phyloP scores from a whole-genome alignment of 345 rosid genomes.

The Citrus maxima region DNA sequence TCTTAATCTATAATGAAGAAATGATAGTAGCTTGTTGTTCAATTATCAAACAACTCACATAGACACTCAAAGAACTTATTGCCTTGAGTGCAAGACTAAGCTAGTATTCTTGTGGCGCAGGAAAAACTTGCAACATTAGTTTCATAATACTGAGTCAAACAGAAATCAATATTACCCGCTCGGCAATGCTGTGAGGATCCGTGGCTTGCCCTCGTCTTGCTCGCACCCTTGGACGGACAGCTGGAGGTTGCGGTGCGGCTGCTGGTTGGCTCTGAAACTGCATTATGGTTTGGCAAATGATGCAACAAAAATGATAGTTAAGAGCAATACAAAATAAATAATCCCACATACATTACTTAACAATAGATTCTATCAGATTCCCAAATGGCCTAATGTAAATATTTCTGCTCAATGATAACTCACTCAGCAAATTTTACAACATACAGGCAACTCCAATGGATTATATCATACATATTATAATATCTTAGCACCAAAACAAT shows the following conservation, averaged over 20 bases:
- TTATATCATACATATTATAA: too few species aligned
- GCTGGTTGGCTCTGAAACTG: slow-evolving; percentile 40
- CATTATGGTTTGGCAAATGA: slow-evolving; percentile 1
- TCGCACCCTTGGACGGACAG: slow-evolving; percentile 53
- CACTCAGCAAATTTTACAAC: too few species aligned
- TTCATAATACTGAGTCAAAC: not conserved
- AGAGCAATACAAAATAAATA: not conserved
- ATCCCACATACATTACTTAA: not conserved
- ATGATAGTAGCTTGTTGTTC: too few species aligned
- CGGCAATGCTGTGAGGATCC: slow-evolving; percentile 68
- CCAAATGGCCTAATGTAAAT: not conserved
- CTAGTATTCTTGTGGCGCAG: not conserved
- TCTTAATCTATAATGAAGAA: too few species aligned
- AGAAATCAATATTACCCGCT: slow-evolving; percentile 42
- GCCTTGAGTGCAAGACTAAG: not conserved
- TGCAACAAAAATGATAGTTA: not conserved
- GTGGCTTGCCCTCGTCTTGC: slow-evolving; percentile 71
- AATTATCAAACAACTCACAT: not conserved
- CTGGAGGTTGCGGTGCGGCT: slow-evolving; percentile 40
- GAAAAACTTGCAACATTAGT: not conserved
- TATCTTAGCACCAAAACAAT: too few species aligned
- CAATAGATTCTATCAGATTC: not conserved
- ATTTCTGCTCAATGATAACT: not conserved
- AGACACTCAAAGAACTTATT: not conserved
- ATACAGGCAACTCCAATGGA: too few species aligned